A percentile compares a stretch with the other conserved stretches of the same genome.
These are phyloP conservation scores for Protomyces inundatus DNA, from an alignment of 1,139 yeast genomes.

Conservation along the genomic window DNA sequence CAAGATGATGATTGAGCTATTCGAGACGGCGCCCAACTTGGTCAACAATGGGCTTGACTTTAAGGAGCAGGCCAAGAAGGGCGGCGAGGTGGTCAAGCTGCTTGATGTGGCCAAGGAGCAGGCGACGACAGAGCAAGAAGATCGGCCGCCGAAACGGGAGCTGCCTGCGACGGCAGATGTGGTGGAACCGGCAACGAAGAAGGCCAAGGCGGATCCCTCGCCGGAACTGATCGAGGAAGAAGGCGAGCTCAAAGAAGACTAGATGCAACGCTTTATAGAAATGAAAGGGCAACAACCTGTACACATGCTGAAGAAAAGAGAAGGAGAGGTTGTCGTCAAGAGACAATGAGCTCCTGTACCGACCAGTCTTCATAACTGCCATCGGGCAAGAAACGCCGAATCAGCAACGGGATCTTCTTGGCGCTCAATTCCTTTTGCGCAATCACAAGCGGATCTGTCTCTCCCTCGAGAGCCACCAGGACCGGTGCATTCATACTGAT, in stretches of 20 bases:
- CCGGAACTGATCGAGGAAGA: background rate
- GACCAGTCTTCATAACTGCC: constrained; percentile 99
- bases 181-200: background rate
- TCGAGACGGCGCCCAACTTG: constrained; percentile 29
- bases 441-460: constrained; percentile 96
- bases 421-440: constrained; percentile 96
- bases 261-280: background rate
- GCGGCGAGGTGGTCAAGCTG: constrained; percentile 20
- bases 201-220: background rate
- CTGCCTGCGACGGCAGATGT: background rate
- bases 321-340: constrained; percentile 45
- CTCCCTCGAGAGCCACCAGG: constrained; percentile 95
- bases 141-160: background rate
- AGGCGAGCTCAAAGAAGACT: background rate
- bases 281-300: background rate
- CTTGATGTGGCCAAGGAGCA: background rate
- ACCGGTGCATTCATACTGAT: constrained; percentile 98
- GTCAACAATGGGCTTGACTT: constrained; percentile 21
- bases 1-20: constrained; percentile 38
- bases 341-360: constrained; percentile 92
- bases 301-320: background rate
- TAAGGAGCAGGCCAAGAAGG: constrained; percentile 10
- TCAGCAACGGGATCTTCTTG: constrained; percentile 88
- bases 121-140: background rate
- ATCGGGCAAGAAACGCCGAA: constrained; percentile 93